Evolutionary conservation across 1,284 basidiomycete species (phyloP), one percentile per base, ranked within the genome.

Genomic region (Rhodotorula sp.): DNA sequence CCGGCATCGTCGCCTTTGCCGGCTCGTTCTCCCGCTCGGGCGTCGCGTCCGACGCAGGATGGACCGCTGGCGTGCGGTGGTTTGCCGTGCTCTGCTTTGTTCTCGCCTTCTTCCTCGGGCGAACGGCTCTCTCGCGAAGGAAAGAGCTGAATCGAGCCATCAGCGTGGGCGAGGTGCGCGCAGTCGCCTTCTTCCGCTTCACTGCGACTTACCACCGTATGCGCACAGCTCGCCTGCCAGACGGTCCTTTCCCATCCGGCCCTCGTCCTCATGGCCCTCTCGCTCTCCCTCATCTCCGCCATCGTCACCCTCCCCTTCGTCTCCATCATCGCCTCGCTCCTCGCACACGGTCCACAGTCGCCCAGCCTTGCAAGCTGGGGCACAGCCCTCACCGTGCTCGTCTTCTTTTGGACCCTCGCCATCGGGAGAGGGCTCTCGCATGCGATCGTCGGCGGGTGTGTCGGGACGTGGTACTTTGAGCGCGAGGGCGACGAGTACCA

Each of bases 391-490:
- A 13, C 77, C 74, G 1, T 90, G 3, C 84, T 83, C 0, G 84
- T 91, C 0, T 96, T 93, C 91, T 81, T 94, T 3, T 97, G 93
- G 93, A 91, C 87, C 16, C 95, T 93, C 91, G 91, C 89, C 23
- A 89, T 97, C 5, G 88, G 91, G 21, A 85, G 93, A 46, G 93
- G 94, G 1, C 81, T 93, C 0, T 83, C 93, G 64, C 85, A 92
- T 9, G 91, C 91, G 54, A 88, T 89, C 0, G 88, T 90, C 59
- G 89, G 63, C 3, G 70, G 72, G 9, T 64, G 94, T 2, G 87
- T 97, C 52, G 94, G 92, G 1, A 89, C 90, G 54, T 97, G 93
- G 93, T 97, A 96, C 80, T 96, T 93, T 79, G 86, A 90, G 59
- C 87, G 91, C 89, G 91, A 79, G 79, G 87, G 83, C 3, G 61